Base-by-base conservation (phyloP, 345 rosid genomes). In the Aegle marmelos region DNA sequence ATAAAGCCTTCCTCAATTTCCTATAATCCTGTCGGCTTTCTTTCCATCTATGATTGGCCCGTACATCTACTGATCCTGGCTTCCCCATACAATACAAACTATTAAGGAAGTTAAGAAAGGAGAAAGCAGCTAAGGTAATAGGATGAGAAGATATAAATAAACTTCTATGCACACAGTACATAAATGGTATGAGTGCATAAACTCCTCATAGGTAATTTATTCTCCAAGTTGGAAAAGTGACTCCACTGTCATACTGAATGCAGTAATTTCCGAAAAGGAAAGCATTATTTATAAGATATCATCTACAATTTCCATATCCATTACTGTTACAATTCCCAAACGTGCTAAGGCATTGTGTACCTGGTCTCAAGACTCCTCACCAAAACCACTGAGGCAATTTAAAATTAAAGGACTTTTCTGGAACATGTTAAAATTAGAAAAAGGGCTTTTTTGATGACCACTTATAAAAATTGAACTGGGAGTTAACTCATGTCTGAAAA, bases 1-100 rank as follows among this genome's bases (percentile, higher is more conserved):
- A 92, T 70, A 95, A 85, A 82, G 97, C 94, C 85, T 88, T 93
- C 84, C 98, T 90, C 91, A 95, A 85, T 68, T 87, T 91, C 82
- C 73, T 90, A 85, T 93, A 95, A 59, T 77, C 89, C 13, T 77
- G 87, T 75, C 78, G 79, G 54, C 87, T 79, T 75, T 85, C 86
- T 59, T 80, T 86, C 81, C 79, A 73, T 79, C 90, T 90, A 76
- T 86, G 85, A 75, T 79, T 82, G 65, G 89, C 81, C 71, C 66
- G 84, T 56, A 91, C 91, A 84, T 95, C 97, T 77, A 89, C 70
- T 56, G 94, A 82, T 76, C 94, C 99, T 92, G 89, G 67, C 83
- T 76, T 82, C 78, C 74, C 62, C 19, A 68, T 45, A 36, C 0
- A 58, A 50, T 25, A 72, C 4, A 27, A 66, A 30, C 31, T 5